A percentile compares a stretch with the other conserved stretches of the same genome.
These are phyloP conservation scores for Fonsecaea multimorphosa DNA, from an alignment of 2,329 filamentous ascomycete species.

Conservation along the genomic window DNA sequence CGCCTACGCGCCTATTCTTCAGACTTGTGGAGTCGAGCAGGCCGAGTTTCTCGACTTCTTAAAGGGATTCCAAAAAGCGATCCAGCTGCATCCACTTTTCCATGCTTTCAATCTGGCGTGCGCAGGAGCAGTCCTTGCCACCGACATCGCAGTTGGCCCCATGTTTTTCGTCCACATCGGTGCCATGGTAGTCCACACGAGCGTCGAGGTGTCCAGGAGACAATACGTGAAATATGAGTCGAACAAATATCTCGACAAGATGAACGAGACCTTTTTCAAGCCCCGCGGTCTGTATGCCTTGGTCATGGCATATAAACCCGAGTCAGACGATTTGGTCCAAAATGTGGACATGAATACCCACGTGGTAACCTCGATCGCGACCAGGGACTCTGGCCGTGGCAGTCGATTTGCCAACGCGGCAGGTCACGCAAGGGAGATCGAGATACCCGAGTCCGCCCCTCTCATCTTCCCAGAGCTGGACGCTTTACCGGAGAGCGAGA, in stretches of 20 bases:
- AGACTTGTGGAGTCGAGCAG: conserved; percentile 15
- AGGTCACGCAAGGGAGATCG: conserved; percentile 45
- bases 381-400: conserved; percentile 13
- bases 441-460: conserved; percentile 53
- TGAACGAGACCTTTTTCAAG: conserved; percentile 63
- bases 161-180: conserved; percentile 15
- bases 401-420: conserved; percentile 19
- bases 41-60: conserved; percentile 56
- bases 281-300: conserved; percentile 62
- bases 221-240: conserved; percentile 43
- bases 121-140: conserved; percentile 10
- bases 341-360: conserved; percentile 45
- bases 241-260: conserved; percentile 61
- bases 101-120: conserved; percentile 29
- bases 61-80: conserved; percentile 49
- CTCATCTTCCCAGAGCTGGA: conserved; percentile 54
- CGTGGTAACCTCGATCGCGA: conserved; percentile 46
- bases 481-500: conserved; percentile 26
- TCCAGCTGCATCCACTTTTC: conserved; percentile 22
- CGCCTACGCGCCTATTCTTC: conserved; percentile 58
- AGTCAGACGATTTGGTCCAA: conserved; percentile 39
- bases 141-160: conserved; percentile 10
- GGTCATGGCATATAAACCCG: conserved; percentile 60
- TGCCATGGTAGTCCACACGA: conserved; percentile 11
- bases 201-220: conserved; percentile 7